Conservation (phyloP, 768 basidiomycete species). For the Leccinellum albellum region DNA sequence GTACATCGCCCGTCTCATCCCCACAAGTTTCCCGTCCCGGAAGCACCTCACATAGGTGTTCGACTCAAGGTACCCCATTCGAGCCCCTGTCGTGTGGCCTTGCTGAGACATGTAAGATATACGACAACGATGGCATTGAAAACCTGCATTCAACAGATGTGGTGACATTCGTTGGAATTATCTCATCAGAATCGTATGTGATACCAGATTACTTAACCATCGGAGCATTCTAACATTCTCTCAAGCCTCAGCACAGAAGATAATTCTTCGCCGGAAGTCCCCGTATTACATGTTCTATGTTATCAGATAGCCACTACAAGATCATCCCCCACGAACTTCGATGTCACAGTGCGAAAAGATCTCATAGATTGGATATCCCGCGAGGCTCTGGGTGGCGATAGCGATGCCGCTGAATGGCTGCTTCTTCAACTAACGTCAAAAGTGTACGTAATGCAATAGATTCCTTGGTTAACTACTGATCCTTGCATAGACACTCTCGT, state of each 20-base stretch:
- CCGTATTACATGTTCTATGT: constrained; percentile 71
- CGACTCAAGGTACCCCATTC: constrained; percentile 58
- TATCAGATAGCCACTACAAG: constrained; percentile 7
- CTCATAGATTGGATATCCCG: constrained; percentile 72
- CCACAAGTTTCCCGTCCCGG: constrained; percentile 65
- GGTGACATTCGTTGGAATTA: constrained; percentile 69
- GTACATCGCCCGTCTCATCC: constrained; percentile 31
- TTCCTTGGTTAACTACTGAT: constrained; percentile 1
- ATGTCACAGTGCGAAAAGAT: constrained; percentile 40
- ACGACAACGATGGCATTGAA: constrained; percentile 44
- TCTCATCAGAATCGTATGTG: constrained; percentile 61
- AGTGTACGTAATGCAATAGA: constrained; percentile 48
- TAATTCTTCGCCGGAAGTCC: constrained; percentile 38
- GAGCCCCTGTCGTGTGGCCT: not conserved
- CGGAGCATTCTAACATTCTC: constrained; percentile 14
- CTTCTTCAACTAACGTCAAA: constrained; percentile 56
- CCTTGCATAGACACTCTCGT: constrained; percentile 54
- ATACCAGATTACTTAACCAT: not conserved
- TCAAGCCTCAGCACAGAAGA: constrained; percentile 40
- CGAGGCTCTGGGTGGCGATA: constrained; percentile 66
- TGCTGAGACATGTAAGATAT: constrained; percentile 44
- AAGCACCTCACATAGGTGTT: constrained; percentile 56
- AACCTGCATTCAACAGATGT: constrained; percentile 59
- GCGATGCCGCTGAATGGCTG: constrained; percentile 70
- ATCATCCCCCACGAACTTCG: constrained; percentile 4